Evolutionary conservation across 768 basidiomycete species (phyloP), one percentile per base, ranked within the genome.

Genomic region (Daedaleopsis sinensis): DNA sequence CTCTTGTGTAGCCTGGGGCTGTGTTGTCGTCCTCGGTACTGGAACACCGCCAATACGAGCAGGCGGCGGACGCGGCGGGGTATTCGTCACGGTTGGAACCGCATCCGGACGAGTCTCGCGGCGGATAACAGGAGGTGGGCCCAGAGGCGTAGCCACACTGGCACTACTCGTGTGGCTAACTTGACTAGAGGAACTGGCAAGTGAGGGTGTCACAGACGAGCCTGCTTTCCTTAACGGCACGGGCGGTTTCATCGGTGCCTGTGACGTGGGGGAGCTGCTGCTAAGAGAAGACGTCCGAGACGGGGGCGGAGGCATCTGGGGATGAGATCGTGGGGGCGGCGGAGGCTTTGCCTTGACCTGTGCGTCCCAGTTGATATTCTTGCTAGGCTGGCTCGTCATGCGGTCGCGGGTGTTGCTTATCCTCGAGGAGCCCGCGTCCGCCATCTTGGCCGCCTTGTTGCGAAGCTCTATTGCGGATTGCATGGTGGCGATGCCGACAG

Each of bases 321-420:
- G 54, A 18, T 52, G 52, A 19, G 66, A 55, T 1, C 68, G 67
- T 11, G 65, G 78, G 0, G 82, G 80, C 1, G 85, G 79, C 7
- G 80, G 75, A n/a, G 76, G 73, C 67, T 80, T 84, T 60, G 72
- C 72, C 19, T 80, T 84, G 61, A 73, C 72, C 19, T 83, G 39
- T 77, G 86, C 72, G 70, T 89, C 82, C 86, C 87, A 89, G 64
- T 82, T 87, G 9, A 84, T 83, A 58, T 84, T 84, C 59, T 81
- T 82, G 68, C 88, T 72, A 3, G 88, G 81, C 7, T 79, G 74
- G 65, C 88, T 88, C n/a, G 51, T 47, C 66, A 80, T 80, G 23
- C 80, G 78, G 73, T 89, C 88, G 65, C 79, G 80, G 21, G 85
- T 83, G 72, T 79, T 78, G 62, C 81, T 77, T 55, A 85, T 55